Evolutionary conservation across 371 early-diverging fungal genomes (phyloP).

Genomic region (Haplosporangium sp.): DNA sequence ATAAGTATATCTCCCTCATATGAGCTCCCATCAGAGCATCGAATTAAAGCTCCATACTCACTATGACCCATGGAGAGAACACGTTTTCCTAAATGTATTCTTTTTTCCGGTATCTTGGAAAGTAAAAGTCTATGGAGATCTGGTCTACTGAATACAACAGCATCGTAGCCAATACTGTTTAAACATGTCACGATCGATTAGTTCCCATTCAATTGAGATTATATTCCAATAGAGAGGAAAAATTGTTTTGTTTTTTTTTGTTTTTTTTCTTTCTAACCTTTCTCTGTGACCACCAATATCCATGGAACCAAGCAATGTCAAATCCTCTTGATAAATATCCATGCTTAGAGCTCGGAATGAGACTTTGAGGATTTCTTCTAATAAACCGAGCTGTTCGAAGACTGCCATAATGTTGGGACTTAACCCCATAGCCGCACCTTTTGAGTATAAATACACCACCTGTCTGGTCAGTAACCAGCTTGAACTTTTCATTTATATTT

Average conservation of each 20-base stretch:
- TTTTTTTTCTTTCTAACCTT: background rate
- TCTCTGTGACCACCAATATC: slow-evolving; percentile 8
- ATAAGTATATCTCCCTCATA: slow-evolving; percentile 36
- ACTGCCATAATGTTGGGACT: slow-evolving; percentile 19
- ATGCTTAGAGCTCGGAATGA: slow-evolving; percentile 9
- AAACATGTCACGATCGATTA: no score
- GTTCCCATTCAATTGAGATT: no score
- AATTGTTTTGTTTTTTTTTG: no score
- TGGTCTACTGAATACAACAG: slow-evolving; percentile 22
- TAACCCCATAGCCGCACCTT: slow-evolving; percentile 25
- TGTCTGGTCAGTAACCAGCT: background rate
- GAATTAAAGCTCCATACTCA: slow-evolving; percentile 17
- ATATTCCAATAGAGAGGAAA: no score
- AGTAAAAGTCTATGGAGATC: slow-evolving; percentile 20
- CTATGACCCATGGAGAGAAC: slow-evolving; percentile 20
- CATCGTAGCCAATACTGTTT: slow-evolving; percentile 28
- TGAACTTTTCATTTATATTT: background rate
- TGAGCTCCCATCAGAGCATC: slow-evolving; percentile 19
- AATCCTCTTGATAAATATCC: slow-evolving; percentile 15
- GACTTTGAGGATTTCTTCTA: slow-evolving; percentile 13
- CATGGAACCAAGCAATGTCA: slow-evolving; percentile 17
- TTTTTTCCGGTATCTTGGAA: slow-evolving; percentile 19
- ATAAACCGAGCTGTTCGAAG: slow-evolving; percentile 22
- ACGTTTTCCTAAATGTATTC: slow-evolving; percentile 26
- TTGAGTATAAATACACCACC: background rate